phyloP scores from a whole-genome alignment of 2,329 filamentous ascomycete species.

The Colletotrichum horii region DNA sequence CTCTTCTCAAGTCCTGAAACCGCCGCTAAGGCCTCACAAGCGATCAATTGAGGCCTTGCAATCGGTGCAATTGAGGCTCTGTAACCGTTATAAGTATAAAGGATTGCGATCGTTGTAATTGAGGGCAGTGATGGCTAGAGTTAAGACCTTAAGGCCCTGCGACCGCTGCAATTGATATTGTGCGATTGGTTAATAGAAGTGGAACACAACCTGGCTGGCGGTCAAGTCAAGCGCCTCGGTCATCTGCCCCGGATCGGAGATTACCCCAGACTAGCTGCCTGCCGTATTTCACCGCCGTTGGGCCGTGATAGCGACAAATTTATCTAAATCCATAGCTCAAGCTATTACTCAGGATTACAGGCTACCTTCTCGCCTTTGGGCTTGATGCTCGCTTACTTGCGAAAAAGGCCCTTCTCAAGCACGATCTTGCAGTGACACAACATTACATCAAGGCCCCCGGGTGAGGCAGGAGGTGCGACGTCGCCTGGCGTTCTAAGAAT shows the following conservation, averaged over 20 bases:
- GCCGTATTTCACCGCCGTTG: background rate
- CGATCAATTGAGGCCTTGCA: too few relatives aligned
- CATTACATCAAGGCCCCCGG: background rate
- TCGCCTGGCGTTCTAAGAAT: background rate
- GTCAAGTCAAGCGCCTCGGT: too few relatives aligned
- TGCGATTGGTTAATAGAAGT: too few relatives aligned
- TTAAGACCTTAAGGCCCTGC: too few relatives aligned
- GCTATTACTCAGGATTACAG: background rate
- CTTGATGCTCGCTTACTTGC: background rate
- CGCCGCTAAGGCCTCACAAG: too few relatives aligned
- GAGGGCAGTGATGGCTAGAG: too few relatives aligned
- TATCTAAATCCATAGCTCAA: background rate
- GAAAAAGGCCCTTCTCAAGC: background rate
- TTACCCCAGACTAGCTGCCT: background rate
- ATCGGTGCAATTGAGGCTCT: too few relatives aligned
- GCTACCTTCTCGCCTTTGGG: accelerated
- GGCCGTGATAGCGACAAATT: background rate
- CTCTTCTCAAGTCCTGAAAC: too few relatives aligned
- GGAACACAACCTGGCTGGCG: too few relatives aligned
- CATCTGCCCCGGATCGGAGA: background rate
- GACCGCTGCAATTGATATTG: too few relatives aligned
- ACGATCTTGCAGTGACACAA: background rate
- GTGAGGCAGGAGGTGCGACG: background rate
- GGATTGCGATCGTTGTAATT: too few relatives aligned
- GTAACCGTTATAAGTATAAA: too few relatives aligned